These are phyloP conservation scores for Anthracocystis panici-leucophaei DNA, from an alignment of 1,284 basidiomycete genomes.

Conservation along the genomic window DNA sequence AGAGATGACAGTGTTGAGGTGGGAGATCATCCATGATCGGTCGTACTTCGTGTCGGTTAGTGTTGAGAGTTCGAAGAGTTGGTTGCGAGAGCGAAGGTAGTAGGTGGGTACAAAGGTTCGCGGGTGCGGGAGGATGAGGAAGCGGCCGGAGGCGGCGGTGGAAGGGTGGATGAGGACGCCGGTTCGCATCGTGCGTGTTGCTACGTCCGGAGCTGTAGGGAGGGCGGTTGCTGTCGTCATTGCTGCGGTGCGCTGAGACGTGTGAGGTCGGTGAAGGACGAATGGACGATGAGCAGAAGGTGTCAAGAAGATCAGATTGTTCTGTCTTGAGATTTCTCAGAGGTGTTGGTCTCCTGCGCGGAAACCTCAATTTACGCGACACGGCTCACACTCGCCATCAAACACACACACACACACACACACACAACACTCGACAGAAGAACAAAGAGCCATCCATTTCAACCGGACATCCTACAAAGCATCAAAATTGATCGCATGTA, in stretches of 20 bases:
- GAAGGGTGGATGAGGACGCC: conserved; percentile 34
- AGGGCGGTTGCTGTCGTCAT: conserved; percentile 8
- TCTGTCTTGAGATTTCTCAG: neutral
- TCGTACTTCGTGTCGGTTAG: conserved; percentile 29
- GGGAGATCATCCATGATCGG: conserved; percentile 41
- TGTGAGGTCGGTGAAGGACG: neutral
- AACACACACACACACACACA: too few species aligned
- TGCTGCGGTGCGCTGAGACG: neutral
- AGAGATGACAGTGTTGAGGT: conserved; percentile 26
- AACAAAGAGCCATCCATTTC: conserved; percentile 1
- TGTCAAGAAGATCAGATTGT: too few species aligned
- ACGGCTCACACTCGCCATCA: neutral
- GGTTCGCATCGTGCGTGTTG: conserved; percentile 18
- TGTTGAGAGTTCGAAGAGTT: conserved; percentile 28
- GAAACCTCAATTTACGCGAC: conserved; percentile 27
- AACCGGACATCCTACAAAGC: conserved; percentile 75
- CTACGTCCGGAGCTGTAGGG: neutral
- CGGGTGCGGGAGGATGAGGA: conserved; percentile 47
- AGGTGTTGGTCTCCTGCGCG: conserved; percentile 37
- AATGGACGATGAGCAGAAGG: neutral
- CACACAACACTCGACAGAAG: neutral
- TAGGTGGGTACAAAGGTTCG: conserved; percentile 34
- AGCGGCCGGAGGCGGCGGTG: conserved; percentile 14
- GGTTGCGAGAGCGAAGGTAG: conserved; percentile 15
- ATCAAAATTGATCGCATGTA: conserved; percentile 97